Evolutionary conservation across 2,329 filamentous ascomycete genomes (phyloP), one percentile per base, ranked within the genome.

Genomic region (Purpureocillium takamizusanense): DNA sequence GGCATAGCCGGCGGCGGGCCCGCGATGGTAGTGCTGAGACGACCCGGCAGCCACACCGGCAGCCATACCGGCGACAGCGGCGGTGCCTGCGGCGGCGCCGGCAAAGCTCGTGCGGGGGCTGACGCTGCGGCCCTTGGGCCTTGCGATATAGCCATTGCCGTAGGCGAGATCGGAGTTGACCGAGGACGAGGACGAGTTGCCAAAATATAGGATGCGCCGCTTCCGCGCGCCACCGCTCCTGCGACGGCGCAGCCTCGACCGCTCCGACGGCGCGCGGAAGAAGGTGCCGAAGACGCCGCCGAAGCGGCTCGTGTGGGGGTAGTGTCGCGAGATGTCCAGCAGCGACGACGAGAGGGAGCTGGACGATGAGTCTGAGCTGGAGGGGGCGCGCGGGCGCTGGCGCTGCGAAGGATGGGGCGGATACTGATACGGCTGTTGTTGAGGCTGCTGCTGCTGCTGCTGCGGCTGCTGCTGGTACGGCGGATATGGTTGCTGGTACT

Each of bases 81-180:
- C 23, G 6, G 18, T 13, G 6, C 17, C 27, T n/a, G 18, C 11
- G 21, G 30, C 3, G 18, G 13, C 28, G 3, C 27, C 17, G 4
- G 7, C 25, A 40, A 45, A 30, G 28, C 28, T 35, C 43, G 46
- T 50, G 37, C 46, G 46, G 21, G 51, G 51, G 38, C 53, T 52
- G 16, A 51, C 46, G 33, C 47, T 54, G 30, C 52, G 52, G 37
- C 50, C 51, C 44, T 55, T 60, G 8, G 49, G 42, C 28, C 61
- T 59, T 43, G 67, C 68, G 34, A 75, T 63, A 45, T 72, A 81
- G 13, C 77, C 79, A 39, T 63, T 69, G 9, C 81, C 80, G 52
- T 83, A 85, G 9, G 80, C 80, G 43, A 85, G 61, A 52, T 86
- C 81, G 15, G 73, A 76, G 55, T 83, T 78, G 39, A 83, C 66